Evolutionary conservation across 495 filamentous ascomycete genomes (phyloP).

Genomic region (Tuber indicum): DNA sequence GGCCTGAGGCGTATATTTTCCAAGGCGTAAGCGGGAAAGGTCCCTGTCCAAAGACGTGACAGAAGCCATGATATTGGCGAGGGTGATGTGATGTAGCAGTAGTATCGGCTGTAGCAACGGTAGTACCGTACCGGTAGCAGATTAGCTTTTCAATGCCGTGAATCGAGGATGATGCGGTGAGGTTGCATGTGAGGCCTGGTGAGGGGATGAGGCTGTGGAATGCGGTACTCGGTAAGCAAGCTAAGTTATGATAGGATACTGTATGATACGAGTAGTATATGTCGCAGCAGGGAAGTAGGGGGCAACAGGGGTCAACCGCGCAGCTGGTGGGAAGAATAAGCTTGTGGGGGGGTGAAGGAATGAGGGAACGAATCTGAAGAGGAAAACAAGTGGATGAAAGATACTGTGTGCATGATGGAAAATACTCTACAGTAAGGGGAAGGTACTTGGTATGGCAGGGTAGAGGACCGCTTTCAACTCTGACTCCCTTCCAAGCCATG

Average conservation of each 20-base stretch:
- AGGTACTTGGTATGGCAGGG: background rate
- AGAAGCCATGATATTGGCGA: constrained; percentile 67
- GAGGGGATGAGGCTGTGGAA: background rate
- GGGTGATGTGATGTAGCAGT: background rate
- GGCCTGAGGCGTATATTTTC: constrained; percentile 88
- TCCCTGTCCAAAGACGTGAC: constrained; percentile 92
- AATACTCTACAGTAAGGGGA: background rate
- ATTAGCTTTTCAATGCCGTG: background rate
- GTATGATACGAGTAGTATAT: too few species aligned
- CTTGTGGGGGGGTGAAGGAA: background rate
- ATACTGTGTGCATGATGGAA: background rate
- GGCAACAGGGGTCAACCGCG: background rate
- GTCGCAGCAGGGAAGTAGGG: background rate
- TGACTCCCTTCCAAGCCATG: background rate
- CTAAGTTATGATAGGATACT: background rate
- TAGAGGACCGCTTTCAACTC: background rate
- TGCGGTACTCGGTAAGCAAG: background rate
- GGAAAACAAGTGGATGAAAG: background rate
- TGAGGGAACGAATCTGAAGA: background rate
- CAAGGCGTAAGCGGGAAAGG: constrained; percentile 83
- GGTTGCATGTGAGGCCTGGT: background rate
- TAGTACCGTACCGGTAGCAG: background rate
- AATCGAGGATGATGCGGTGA: background rate
- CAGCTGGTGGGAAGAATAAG: background rate
- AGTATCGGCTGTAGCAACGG: background rate